These are phyloP conservation scores for Ganoderma leucocontextum DNA, from an alignment of 1,284 basidiomycete species.

Conservation along the genomic window DNA sequence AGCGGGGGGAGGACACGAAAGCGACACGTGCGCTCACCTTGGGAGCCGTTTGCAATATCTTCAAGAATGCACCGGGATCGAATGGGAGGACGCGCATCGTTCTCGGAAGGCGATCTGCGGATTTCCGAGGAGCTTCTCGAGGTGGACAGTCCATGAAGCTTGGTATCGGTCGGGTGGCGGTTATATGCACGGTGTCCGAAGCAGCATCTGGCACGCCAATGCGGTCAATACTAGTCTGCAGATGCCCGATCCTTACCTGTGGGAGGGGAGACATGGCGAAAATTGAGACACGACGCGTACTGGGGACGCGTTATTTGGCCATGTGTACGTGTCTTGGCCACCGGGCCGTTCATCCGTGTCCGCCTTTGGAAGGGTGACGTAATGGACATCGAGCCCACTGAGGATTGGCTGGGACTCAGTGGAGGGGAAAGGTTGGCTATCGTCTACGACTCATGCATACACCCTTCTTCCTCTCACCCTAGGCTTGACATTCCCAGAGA, in stretches of 20 bases:
- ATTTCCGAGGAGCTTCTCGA: too few species aligned
- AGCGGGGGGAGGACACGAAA: background rate
- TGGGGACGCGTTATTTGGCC: constrained; percentile 8
- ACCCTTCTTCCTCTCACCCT: background rate
- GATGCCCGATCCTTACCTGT: background rate
- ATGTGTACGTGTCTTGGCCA: constrained; percentile 6
- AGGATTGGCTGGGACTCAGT: background rate
- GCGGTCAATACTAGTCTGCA: background rate
- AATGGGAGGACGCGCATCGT: background rate
- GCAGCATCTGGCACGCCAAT: background rate
- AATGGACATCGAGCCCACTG: background rate
- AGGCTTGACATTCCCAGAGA: background rate
- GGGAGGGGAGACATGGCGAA: background rate
- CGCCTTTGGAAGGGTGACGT: background rate
- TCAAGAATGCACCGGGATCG: background rate
- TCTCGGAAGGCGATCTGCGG: background rate
- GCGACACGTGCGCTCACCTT: background rate
- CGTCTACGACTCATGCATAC: background rate
- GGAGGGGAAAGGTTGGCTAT: background rate
- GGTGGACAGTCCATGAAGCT: too few species aligned
- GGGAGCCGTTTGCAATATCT: background rate
- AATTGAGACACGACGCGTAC: background rate
- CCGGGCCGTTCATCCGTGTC: background rate
- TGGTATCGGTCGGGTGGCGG: background rate
- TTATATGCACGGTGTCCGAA: background rate